Evolutionary conservation across 1,139 yeast genomes (phyloP), one percentile per base, ranked within the genome.

Genomic region (Debaryomyces sp.): DNA sequence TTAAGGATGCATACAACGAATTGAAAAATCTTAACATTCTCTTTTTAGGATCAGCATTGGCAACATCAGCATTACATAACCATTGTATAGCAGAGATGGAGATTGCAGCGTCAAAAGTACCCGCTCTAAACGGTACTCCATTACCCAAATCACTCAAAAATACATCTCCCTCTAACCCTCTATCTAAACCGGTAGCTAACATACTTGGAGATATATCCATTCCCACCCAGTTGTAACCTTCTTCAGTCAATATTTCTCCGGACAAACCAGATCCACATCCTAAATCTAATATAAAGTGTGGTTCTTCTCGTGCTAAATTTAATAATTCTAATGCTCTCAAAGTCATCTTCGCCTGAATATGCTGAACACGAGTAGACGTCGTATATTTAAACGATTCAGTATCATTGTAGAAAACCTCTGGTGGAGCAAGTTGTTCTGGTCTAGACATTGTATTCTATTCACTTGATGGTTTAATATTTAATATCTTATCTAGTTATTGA

Each of bases 351-450:
- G 98, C 98, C 68, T 94, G 99, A 58, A 94, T 94, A 63, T 90
- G 96, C 71, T 94, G 99, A 45, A 94, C 97, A 77, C 99, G 94
- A 2, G 97, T 87, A 8, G 96, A 89, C 1, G 88, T 79, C 0
- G 99, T 92, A 67, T 94, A 94, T 64, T 94, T 94, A 60, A 78
- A 76, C 0, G 98, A 88, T 68, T 94, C 99, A 1, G 82, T 70
- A 51, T 92, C 98, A 74, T 91, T 87, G 67, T 94, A 94, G 65
- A 91, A 95, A 56, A 92, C 81, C 73, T 94, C 99, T 40, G 99
- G 98, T 33, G 99, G 99, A n/a, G 99, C 99, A 52, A 92, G 77
- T 60, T 90, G 92, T 70, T 94, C 99, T 56, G 99, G 99, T 75
- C 99, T 86, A 2, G 97, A 90, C 99, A 94, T 94, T 12, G n/a